Conservation (phyloP, 768 basidiomycete genomes). For the Mycena crocata region DNA sequence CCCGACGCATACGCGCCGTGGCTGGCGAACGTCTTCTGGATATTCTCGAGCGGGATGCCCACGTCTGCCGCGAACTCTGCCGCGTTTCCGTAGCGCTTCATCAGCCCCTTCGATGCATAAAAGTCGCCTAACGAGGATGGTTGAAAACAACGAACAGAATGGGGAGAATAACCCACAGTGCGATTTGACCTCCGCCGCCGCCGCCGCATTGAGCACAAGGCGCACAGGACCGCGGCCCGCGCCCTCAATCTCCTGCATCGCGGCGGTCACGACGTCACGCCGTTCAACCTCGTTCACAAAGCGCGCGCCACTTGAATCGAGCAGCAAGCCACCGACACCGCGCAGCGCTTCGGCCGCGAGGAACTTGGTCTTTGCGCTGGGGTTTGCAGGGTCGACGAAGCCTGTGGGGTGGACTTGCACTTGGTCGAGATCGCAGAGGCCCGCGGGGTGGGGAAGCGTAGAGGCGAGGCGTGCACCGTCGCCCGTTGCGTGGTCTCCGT, state of each 20-base stretch:
- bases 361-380: conserved; percentile 79
- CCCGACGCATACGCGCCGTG: conserved; percentile 27
- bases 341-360: conserved; percentile 86
- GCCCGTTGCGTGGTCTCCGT: conserved; percentile 43
- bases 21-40: conserved; percentile 32
- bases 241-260: conserved; percentile 37
- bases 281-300: conserved; percentile 82
- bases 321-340: conserved; percentile 79
- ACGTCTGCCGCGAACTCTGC: conserved; percentile 34
- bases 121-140: conserved; percentile 33
- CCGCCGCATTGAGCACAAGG: conserved; percentile 34
- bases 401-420: conserved; percentile 68
- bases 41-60: conserved; percentile 24
- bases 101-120: conserved; percentile 41
- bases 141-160: neutral
- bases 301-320: conserved; percentile 76
- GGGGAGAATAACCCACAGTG: conserved; percentile 33
- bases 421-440: conserved; percentile 38
- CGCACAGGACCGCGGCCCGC: conserved; percentile 36
- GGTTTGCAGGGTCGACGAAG: conserved; percentile 83
- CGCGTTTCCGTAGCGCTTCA: conserved; percentile 37
- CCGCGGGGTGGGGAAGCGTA: conserved; percentile 25
- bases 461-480: conserved; percentile 39
- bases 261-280: conserved; percentile 48
- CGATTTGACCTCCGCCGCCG: conserved; percentile 34